Conservation (phyloP, 2,329 filamentous ascomycete species). For the Aspergillus japonicus region DNA sequence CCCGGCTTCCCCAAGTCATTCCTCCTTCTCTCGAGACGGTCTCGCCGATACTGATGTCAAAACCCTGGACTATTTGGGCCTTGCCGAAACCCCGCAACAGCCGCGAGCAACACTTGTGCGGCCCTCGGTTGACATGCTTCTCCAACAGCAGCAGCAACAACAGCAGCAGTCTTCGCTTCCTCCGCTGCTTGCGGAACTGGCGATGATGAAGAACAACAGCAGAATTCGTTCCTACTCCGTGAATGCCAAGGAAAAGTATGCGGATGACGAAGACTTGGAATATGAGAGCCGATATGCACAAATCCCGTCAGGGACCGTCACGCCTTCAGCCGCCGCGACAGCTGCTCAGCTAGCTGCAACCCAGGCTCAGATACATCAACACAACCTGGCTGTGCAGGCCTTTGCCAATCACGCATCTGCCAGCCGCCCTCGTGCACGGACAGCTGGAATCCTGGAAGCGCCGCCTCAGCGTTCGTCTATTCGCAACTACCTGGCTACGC, state of each 20-base stretch:
- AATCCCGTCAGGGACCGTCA: conserved; percentile 59
- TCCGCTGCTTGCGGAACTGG: conserved; percentile 72
- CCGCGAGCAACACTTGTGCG: conserved; percentile 68
- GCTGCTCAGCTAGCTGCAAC: conserved; percentile 61
- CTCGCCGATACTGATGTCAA: conserved; percentile 83
- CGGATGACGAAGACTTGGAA: conserved; percentile 79
- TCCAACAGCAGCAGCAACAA: conserved; percentile 54
- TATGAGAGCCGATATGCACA: conserved; percentile 61
- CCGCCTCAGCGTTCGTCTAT: conserved; percentile 64
- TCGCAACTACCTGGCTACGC: conserved; percentile 74
- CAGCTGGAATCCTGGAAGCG: conserved; percentile 85
- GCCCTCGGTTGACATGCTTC: conserved; percentile 54
- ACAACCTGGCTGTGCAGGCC: conserved; percentile 90
- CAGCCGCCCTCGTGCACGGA: conserved; percentile 82
- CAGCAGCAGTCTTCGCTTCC: conserved; percentile 45
- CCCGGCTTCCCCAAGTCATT: conserved; percentile 81
- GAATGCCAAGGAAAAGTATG: conserved; percentile 97
- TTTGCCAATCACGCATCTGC: conserved; percentile 81
- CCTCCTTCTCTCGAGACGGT: conserved; percentile 81
- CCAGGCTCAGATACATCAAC: conserved; percentile 73
- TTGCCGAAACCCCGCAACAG: conserved; percentile 89
- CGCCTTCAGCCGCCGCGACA: conserved; percentile 56
- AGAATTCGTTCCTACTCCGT: conserved; percentile 97
- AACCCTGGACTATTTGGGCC: conserved; percentile 90
- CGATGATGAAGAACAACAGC: conserved; percentile 75